A percentile compares a stretch with the other conserved stretches of the same genome.
These are phyloP conservation scores for Apiotrichum sp. DNA, from an alignment of 1,284 basidiomycete species.

Conservation along the genomic window DNA sequence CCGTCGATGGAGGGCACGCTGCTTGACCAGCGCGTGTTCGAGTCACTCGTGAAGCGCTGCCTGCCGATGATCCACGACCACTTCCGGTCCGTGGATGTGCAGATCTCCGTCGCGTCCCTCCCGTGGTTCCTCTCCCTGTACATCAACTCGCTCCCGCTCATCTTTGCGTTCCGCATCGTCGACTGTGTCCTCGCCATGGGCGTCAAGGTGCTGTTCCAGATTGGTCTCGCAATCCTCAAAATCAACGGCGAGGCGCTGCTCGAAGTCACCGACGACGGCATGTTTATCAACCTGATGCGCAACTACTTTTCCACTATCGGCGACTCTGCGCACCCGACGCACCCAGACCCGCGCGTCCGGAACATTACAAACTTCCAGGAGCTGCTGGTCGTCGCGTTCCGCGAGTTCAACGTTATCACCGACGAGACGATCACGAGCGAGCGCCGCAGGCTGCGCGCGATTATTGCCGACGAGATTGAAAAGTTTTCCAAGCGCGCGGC, in stretches of 20 bases:
- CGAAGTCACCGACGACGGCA: conserved; percentile 95
- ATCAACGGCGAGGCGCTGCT: conserved; percentile 94
- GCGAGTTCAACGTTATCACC: conserved; percentile 94
- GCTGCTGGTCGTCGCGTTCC: conserved; percentile 88
- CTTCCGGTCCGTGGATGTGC: conserved; percentile 85
- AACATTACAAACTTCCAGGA: conserved; percentile 98
- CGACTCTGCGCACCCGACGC: conserved; percentile 87
- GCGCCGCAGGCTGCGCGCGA: conserved; percentile 76
- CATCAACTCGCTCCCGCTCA: conserved; percentile 99
- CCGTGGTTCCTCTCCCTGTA: conserved; percentile 97
- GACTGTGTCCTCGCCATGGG: conserved; percentile 99
- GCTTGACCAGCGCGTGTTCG: conserved; percentile 95
- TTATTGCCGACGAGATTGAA: conserved; percentile 91
- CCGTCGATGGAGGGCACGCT: conserved; percentile 98
- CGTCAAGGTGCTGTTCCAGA: conserved; percentile 93
- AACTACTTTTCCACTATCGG: conserved; percentile 91
- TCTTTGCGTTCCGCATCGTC: conserved; percentile 96
- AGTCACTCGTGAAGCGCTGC: conserved; percentile 86
- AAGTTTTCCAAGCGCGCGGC: conserved; percentile 93
- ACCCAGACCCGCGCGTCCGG: conserved; percentile 81
- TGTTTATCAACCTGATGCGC: conserved; percentile 91
- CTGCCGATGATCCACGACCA: conserved; percentile 91
- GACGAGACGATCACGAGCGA: conserved; percentile 91
- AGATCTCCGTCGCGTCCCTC: conserved; percentile 90
- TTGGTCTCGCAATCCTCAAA: conserved; percentile 76